A percentile compares a stretch with the other conserved stretches of the same genome.
phyloP scores from a whole-genome alignment of 225 moss, liverwort and hornwort genomes.

The Physcomitrium patens region DNA sequence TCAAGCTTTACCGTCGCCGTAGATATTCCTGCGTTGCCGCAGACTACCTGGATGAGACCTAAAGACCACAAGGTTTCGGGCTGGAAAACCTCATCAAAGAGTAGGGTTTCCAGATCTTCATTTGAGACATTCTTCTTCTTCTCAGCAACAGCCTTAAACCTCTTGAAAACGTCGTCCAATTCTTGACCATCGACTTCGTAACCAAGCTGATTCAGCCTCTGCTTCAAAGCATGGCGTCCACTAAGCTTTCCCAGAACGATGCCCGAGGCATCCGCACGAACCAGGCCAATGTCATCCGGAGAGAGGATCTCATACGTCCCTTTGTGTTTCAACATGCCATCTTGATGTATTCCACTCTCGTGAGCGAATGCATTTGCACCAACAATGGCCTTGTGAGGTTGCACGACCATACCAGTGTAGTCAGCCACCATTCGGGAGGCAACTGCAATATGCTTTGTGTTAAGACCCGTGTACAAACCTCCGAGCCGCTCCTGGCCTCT shows the following conservation, averaged over 20 bases:
- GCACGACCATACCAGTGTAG: constrained; percentile 90
- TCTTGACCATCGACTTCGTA: constrained; percentile 76
- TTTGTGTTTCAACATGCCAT: constrained; percentile 96
- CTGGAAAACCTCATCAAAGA: constrained; percentile 93
- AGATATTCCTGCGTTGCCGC: constrained; percentile 75
- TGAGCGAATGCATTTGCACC: constrained; percentile 98
- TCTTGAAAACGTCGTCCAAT: constrained; percentile 85
- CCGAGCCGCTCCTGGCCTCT: constrained; percentile 78
- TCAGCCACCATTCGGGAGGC: constrained; percentile 93
- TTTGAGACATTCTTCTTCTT: constrained; percentile 67
- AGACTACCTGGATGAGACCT: constrained; percentile 78
- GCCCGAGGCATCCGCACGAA: constrained; percentile 77
- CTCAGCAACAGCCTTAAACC: constrained; percentile 79
- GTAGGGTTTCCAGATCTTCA: constrained; percentile 81
- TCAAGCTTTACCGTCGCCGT: constrained; percentile 86
- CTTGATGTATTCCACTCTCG: constrained; percentile 99
- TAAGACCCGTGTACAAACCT: constrained; percentile 80
- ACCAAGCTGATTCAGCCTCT: constrained; percentile 78
- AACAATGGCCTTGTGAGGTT: constrained; percentile 98
- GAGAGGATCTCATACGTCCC: constrained; percentile 90
- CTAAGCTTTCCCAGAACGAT: constrained; percentile 96
- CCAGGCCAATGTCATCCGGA: constrained; percentile 87
- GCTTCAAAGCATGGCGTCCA: constrained; percentile 92
- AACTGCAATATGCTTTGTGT: constrained; percentile 76
- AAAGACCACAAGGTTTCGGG: constrained; percentile 79